phyloP scores from a whole-genome alignment of 306 rosid genomes.

The Hippophae tibetana region DNA sequence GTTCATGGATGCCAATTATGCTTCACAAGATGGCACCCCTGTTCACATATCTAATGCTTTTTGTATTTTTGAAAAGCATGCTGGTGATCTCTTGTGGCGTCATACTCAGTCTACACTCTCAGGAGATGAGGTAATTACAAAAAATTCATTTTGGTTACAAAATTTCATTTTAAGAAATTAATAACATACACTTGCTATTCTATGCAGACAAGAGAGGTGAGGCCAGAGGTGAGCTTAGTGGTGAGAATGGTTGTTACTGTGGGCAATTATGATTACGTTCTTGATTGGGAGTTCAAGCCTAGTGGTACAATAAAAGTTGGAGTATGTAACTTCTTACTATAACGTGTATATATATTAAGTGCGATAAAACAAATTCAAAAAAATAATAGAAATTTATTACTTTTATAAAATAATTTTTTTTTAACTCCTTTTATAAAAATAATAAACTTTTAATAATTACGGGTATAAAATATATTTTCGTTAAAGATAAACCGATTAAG shows the following conservation, averaged over 20 bases:
- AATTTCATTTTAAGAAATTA: too few relatives aligned
- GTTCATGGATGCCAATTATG: constrained; percentile 40
- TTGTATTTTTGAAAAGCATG: constrained; percentile 49
- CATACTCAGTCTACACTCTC: constrained; percentile 37
- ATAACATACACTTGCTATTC: too few relatives aligned
- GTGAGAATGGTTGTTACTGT: constrained; percentile 46
- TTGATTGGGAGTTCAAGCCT: constrained; percentile 61
- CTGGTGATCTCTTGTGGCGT: constrained; percentile 59
- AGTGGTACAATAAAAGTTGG: constrained; percentile 50
- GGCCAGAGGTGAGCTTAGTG: constrained; percentile 41
- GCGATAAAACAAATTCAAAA: too few relatives aligned
- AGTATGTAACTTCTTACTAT: constrained; percentile 23
- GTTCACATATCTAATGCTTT: constrained; percentile 37
- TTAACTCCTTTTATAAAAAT: not conserved
- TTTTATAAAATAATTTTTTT: too few relatives aligned
- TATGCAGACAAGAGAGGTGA: constrained; percentile 42
- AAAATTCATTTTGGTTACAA: too few relatives aligned
- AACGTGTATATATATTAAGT: not conserved
- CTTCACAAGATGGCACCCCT: constrained; percentile 29
- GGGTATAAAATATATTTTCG: too few relatives aligned
- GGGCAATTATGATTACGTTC: constrained; percentile 49
- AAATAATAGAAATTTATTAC: too few relatives aligned
- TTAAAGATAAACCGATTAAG: too few relatives aligned
- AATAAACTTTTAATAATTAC: not conserved
- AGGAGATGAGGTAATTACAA: constrained; percentile 12